Base-by-base conservation (phyloP, 495 filamentous ascomycete genomes). In the Parathielavia hyrcaniae region DNA sequence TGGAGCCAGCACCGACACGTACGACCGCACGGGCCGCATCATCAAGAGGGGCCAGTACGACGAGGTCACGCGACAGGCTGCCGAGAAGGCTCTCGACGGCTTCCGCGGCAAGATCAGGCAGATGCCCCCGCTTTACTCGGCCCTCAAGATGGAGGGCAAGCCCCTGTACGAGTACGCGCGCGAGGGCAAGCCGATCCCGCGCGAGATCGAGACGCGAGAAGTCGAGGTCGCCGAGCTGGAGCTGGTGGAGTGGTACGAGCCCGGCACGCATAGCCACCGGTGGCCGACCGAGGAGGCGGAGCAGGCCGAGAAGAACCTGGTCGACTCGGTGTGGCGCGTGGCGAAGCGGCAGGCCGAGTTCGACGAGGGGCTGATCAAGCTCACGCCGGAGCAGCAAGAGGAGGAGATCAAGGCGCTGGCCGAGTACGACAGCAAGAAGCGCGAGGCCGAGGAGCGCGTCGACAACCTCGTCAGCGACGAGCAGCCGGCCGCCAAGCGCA, bases 131-230 rank as follows among this genome's bases (percentile, higher is more conserved):
- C 83, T 99, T 22, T 85, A 89, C 69, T 95, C 89, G n/a, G 92
- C 95, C 26, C 77, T 97, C 40, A 87, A 86, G 67, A 85, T 97
- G 61, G 75, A 96, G 53, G 93, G 93, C 2, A 97, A 96, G 75
- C 84, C 84, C 32, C 76, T 96, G 32, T 99, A 97, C 65, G 91
- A 99, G 75, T 97, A 97, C 73, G 95, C 95, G 30, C 77, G 95
- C 14, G 89, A 88, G 67, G 95, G 95, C 1, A 89, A 86, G 67
- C 79, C 85, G 51, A 82, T 91, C 9, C 92, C 92, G 3, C 75
- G 84, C 55, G 88, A 95, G 71, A 93, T 99, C 51, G 78, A 90
- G 69, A 78, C 85, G 56, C 72, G 93, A 52, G 83, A 86, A 0
- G 87, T 97, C 5, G 83, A 87, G 52, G 89, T 93, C 1, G 63